A percentile compares a stretch with the other conserved stretches of the same genome.
These are phyloP conservation scores for Umbelopsis ramanniana DNA, from an alignment of 192 early-diverging fungal genomes.

Conservation along the genomic window DNA sequence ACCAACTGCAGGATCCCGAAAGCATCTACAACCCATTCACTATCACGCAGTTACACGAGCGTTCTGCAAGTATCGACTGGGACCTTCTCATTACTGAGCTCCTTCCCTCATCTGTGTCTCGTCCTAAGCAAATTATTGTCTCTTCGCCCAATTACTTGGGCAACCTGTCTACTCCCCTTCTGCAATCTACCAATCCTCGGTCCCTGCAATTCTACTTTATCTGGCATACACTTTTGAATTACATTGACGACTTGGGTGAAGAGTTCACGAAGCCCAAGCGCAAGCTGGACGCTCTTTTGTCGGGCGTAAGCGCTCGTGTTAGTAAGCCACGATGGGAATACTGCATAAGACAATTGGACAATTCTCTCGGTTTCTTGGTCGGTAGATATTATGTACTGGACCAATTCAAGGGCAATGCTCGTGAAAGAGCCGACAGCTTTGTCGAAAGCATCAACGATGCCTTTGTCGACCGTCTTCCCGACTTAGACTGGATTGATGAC, in stretches of 20 bases:
- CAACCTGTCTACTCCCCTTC: conserved; percentile 34
- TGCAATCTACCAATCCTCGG: conserved; percentile 40
- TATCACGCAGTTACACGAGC: conserved; percentile 35
- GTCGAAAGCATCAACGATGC: conserved; percentile 44
- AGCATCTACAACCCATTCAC: conserved; percentile 54
- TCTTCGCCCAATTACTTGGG: conserved; percentile 37
- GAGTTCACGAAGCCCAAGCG: conserved; percentile 45
- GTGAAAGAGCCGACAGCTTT: conserved; percentile 52
- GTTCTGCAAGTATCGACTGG: conserved; percentile 45
- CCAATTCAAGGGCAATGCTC: conserved; percentile 50
- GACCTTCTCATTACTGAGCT: conserved; percentile 37
- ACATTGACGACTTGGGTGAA: conserved; percentile 44
- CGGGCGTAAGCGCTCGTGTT: conserved; percentile 50
- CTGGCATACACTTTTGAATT: conserved; percentile 49
- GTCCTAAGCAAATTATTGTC: conserved; percentile 35
- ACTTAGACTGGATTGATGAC: conserved; percentile 51
- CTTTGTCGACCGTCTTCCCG: conserved; percentile 44
- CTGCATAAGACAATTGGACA: conserved; percentile 42
- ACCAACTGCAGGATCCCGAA: conserved; percentile 54
- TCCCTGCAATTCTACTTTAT: conserved; percentile 56
- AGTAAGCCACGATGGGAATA: conserved; percentile 54
- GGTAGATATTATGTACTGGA: conserved; percentile 53
- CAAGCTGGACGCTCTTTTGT: conserved; percentile 39
- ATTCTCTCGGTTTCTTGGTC: conserved; percentile 40
- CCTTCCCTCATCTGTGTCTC: conserved; percentile 25